Base-by-base conservation (phyloP, 495 filamentous ascomycete genomes). In the Pseudomonodictys pantanalensis region DNA sequence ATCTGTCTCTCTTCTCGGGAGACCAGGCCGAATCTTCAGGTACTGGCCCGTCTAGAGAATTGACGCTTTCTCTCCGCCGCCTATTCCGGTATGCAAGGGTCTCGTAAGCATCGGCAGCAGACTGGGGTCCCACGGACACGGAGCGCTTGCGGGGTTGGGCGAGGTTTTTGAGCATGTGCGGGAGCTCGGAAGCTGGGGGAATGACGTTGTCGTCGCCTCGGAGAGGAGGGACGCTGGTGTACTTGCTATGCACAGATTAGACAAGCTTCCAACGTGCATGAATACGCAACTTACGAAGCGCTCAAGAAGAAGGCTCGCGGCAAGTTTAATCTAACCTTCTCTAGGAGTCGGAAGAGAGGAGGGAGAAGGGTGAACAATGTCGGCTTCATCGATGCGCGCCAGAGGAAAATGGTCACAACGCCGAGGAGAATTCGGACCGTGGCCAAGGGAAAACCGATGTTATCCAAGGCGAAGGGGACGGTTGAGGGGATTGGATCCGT, bases 21-120 rank as follows among this genome's bases (percentile, higher is more conserved):
- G 43, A 29, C 53, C 49, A 63, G 0, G 45, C 11, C 18, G 33
- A 20, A 1, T 23, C 44, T 43, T 56, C 61, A 28, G 52, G 39
- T 7, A 52, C 25, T 15, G 51, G 26, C 8, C 54, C 52, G 25
- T 62, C 62, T n/a, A 45, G 44, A 10, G 68, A 67, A 12, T 59
- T 64, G 69, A 85, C 75, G 64, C 88, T 96, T 69, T 96, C 89
- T 38, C 89, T 78, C 63, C 91, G 78, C 61, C 81, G 82, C 65
- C 90, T 84, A 69, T 95, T 89, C 2, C 92, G 83, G 66, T 92
- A 96, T n/a, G 93, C 93, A 20, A 97, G 75, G 17, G 90, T 91
- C 75, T 98, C 93, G 68, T 96, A 96, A 6, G 92, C 93, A 71
- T 98, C 93, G 2, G 93, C 93, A 56, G 88, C 90, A 24, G 91